phyloP scores from a whole-genome alignment of 2,329 filamentous ascomycete species.

The Cladosporium cucumerinum region DNA sequence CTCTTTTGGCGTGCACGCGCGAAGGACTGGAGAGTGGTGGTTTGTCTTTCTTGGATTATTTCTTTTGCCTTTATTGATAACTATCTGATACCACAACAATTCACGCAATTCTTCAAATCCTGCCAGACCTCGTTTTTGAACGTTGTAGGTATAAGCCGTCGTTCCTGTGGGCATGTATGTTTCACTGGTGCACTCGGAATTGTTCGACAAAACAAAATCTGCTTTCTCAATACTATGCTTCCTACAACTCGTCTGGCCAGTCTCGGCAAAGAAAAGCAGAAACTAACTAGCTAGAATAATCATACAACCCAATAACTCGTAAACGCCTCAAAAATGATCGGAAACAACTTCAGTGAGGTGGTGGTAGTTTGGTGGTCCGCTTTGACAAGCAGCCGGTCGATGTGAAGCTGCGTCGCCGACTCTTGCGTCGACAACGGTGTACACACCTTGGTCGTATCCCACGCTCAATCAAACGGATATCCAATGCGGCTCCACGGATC shows the following conservation, averaged over 20 bases:
- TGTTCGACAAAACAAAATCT: neutral
- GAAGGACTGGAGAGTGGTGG: neutral
- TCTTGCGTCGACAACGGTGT: neutral
- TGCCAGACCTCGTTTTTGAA: neutral
- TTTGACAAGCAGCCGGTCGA: neutral
- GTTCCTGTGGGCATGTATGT: neutral
- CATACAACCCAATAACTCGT: neutral
- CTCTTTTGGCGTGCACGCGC: neutral
- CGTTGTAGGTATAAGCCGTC: neutral
- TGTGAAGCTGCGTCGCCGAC: neutral
- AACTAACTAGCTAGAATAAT: neutral
- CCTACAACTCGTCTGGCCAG: neutral
- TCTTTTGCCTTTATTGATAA: neutral
- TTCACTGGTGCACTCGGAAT: neutral
- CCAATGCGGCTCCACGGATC: conserved; percentile 6
- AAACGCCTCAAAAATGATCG: neutral
- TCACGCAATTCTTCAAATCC: neutral
- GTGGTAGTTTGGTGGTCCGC: neutral
- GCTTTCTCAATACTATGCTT: conserved; percentile 5
- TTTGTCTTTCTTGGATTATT: neutral
- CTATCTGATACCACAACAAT: neutral
- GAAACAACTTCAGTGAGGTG: neutral
- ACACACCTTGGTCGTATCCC: neutral
- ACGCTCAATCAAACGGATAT: conserved; percentile 5
- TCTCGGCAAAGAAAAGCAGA: neutral